phyloP scores from a whole-genome alignment of 306 rosid species.

The Cicer yamashitae region DNA sequence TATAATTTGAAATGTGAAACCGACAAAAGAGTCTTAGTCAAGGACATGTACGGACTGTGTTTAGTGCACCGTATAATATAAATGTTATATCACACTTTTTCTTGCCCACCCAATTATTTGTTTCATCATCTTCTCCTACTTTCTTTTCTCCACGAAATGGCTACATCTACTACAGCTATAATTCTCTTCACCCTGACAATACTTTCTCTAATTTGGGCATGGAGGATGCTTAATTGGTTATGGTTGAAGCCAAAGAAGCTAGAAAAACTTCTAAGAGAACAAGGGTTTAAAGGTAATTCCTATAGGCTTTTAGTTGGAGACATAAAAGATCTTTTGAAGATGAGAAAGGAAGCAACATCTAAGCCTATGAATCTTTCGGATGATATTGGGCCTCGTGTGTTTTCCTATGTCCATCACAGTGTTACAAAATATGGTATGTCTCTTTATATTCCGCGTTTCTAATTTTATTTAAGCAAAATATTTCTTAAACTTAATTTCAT shows the following conservation, averaged over 20 bases:
- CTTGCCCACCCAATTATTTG: too few species aligned
- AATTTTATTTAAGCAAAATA: too few species aligned
- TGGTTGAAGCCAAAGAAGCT: constrained; percentile 65
- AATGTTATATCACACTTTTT: too few species aligned
- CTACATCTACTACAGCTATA: neutral
- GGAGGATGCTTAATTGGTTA: constrained; percentile 52
- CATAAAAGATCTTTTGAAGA: constrained; percentile 4
- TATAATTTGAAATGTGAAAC: too few species aligned
- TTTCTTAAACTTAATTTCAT: too few species aligned
- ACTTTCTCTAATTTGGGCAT: constrained; percentile 20
- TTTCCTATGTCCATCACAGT: neutral
- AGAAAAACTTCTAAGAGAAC: constrained; percentile 52
- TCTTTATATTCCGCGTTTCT: too few species aligned
- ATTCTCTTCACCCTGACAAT: neutral
- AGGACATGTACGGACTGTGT: too few species aligned
- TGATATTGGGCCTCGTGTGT: neutral
- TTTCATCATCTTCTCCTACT: neutral
- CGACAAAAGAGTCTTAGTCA: too few species aligned
- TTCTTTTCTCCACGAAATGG: neutral
- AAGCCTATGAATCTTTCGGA: constrained; percentile 31
- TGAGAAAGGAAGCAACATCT: neutral
- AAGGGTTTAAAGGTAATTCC: constrained; percentile 55
- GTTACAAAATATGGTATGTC: constrained; percentile 14
- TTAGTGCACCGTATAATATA: too few species aligned
- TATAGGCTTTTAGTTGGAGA: constrained; percentile 52